These are phyloP conservation scores for Fusarium transvaalense DNA, from an alignment of 2,329 filamentous ascomycete genomes.

Conservation along the genomic window DNA sequence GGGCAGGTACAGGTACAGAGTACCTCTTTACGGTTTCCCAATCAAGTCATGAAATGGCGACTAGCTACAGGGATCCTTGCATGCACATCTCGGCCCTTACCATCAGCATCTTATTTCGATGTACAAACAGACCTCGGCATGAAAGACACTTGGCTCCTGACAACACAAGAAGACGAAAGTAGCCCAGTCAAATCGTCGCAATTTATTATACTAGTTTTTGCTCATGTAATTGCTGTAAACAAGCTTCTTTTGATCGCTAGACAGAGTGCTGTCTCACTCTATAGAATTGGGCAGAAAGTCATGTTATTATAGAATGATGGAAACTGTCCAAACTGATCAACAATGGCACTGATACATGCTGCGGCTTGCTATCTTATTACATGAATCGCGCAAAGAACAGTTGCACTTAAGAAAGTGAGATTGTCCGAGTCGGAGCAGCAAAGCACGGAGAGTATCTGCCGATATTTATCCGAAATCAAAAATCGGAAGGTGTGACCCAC, in stretches of 20 bases:
- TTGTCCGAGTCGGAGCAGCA: conserved; percentile 5
- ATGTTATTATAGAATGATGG: not conserved
- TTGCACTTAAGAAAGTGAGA: not conserved
- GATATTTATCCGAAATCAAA: conserved; percentile 65
- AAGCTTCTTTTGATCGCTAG: not conserved
- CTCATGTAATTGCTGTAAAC: not conserved
- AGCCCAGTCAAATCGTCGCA: not conserved
- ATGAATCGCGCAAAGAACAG: conserved; percentile 23
- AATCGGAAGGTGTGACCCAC: conserved; percentile 44
- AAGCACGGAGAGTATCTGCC: conserved; percentile 64
- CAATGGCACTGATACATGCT: not conserved
- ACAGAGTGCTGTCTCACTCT: not conserved
- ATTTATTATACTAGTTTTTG: not conserved
- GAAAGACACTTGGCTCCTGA: not conserved
- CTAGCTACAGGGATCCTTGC: conserved; percentile 13
- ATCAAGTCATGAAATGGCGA: conserved; percentile 1
- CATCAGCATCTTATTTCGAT: conserved; percentile 36
- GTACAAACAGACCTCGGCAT: conserved; percentile 1
- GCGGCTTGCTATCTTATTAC: not conserved
- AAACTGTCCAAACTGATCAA: not conserved
- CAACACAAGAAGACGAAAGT: not conserved
- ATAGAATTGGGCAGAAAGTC: not conserved
- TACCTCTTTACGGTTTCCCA: conserved; percentile 1
- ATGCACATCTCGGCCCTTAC: conserved; percentile 5
- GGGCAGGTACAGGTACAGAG: not conserved